Percentiles rank a stretch among this genome's conserved stretches.
Evolutionary conservation across 805 yeast genomes (phyloP).

Genomic region (Ogataea pini): DNA sequence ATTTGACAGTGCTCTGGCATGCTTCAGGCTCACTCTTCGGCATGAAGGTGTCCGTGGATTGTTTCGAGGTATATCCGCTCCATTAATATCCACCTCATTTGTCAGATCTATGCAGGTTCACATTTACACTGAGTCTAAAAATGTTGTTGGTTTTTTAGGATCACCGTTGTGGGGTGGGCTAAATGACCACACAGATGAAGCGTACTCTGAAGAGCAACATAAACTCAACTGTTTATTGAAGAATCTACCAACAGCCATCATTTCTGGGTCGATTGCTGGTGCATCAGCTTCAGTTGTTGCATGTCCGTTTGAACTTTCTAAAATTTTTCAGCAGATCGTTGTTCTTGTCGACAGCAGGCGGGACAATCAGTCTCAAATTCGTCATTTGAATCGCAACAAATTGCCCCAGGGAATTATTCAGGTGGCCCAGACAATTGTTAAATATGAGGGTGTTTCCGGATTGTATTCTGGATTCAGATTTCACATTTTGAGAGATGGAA

Average conservation of each 20-base stretch:
- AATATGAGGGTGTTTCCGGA: slow-evolving; percentile 60
- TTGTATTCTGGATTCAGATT: slow-evolving; percentile 72
- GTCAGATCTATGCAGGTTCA: slow-evolving; percentile 68
- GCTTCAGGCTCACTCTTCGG: slow-evolving; percentile 53
- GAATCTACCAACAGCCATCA: slow-evolving; percentile 47
- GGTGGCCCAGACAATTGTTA: slow-evolving; percentile 54
- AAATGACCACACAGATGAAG: neutral
- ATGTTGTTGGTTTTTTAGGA: slow-evolving; percentile 31
- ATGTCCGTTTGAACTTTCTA: slow-evolving; percentile 85
- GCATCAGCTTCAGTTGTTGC: slow-evolving; percentile 62
- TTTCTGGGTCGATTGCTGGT: slow-evolving; percentile 70
- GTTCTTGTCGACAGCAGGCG: slow-evolving; percentile 40
- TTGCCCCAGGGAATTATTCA: slow-evolving; percentile 38
- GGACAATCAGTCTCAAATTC: slow-evolving; percentile 16
- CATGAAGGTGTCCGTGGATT: slow-evolving; percentile 70
- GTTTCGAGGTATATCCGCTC: slow-evolving; percentile 76
- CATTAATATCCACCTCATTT: slow-evolving; percentile 63
- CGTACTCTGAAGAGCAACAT: slow-evolving; percentile 5
- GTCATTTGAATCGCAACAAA: slow-evolving; percentile 22
- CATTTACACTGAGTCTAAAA: slow-evolving; percentile 57
- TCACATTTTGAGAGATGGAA: slow-evolving; percentile 66
- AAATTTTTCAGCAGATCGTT: slow-evolving; percentile 77
- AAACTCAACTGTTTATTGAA: slow-evolving; percentile 27
- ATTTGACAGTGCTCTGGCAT: slow-evolving; percentile 56
- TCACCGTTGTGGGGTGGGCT: slow-evolving; percentile 17